Evolutionary conservation across 2,329 filamentous ascomycete species (phyloP), one percentile per base, ranked within the genome.

Genomic region (Hirsutella thompsonii): DNA sequence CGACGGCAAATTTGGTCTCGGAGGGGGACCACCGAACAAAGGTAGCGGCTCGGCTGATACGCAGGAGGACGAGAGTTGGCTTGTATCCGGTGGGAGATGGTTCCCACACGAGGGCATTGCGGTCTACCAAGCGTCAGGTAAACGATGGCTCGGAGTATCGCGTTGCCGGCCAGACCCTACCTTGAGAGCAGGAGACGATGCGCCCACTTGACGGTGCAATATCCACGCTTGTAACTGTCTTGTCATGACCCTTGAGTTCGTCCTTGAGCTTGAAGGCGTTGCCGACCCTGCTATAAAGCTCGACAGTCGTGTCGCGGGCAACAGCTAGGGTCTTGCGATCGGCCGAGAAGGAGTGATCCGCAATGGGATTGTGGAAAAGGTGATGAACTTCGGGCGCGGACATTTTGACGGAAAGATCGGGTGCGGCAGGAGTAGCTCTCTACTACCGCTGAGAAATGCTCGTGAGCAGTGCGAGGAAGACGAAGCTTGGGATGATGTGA

Each of bases 51-150:
- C 92, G 80, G 67, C 94, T 95, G 67, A 98, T 95, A 56, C 92
- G 86, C 39, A 98, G 83, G 45, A 98, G 81, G 16, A 98, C 92
- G 41, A 98, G 78, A 1, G 92, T 98, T 3, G 92, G 92, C 65
- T 95, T 96, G 78, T 94, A 98, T 42, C 89, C 90, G 33, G 78
- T 74, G 1, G 85, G 76, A n/a, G 87, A 89, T 18, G 85, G 86
- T 59, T 98, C 92, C 92, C 92, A 98, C 40, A 98, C 92, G 51
- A 96, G 82, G 46, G 92, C 92, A 63, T 98, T 98, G 52, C 92
- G 85, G 64, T 98, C 92, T 93, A 40, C 28, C 10, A 18, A 35
- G 34, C 23, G 36, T 50, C 33, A 54, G 46, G 21, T 26, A 28
- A 23, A 45, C 26, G 20, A 28, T 23, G 21, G 16, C 53, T 66